Evolutionary conservation across 2,329 filamentous ascomycete species (phyloP), one percentile per base, ranked within the genome.

Genomic region (Cordyceps pruinosa): DNA sequence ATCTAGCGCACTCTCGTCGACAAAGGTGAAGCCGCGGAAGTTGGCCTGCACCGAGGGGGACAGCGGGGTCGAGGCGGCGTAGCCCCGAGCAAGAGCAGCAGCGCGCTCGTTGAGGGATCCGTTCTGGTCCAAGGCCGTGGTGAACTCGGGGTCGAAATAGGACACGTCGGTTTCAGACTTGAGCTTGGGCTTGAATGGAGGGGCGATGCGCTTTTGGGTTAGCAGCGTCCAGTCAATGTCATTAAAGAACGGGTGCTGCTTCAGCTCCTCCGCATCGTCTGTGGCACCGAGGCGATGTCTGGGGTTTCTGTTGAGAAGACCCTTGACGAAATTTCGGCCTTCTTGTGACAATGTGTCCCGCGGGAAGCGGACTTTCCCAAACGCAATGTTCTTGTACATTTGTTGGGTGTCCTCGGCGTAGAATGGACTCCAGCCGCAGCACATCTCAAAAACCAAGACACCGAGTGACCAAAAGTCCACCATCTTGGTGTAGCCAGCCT

Each of bases 311-410:
- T 99, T 99, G 56, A 99, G 82, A 61, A 99, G 77, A 21, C 94
- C 94, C 78, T 99, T 99, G 68, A 99, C 94, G 67, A 99, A 99
- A 73, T 96, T 97, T 59, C 94, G 85, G 59, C 94, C 94, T 72
- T 99, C 94, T 41, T 91, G 88, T 60, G 91, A 97, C 32, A 99
- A 77, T 1, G 94, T 96, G 71, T 99, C 94, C 63, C 92, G 84
- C 8, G 94, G 94, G 72, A 99, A 99, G 60, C 94, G 83, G 58
- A 99, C 94, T 71, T 99, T 99, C 69, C 94, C 94, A 68, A 99
- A 99, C 0, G 94, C 94, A 70, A 99, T 99, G 76, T 99, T 99
- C 79, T 99, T 99, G 79, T 99, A 99, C 94, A 99, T 99, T 72
- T 99, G 94, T 73, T 99, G 94, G 0, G 94, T 99, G 69, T 99